Evolutionary conservation across 345 rosid genomes (phyloP), one percentile per base, ranked within the genome.

Genomic region (Arabis hirsuta): DNA sequence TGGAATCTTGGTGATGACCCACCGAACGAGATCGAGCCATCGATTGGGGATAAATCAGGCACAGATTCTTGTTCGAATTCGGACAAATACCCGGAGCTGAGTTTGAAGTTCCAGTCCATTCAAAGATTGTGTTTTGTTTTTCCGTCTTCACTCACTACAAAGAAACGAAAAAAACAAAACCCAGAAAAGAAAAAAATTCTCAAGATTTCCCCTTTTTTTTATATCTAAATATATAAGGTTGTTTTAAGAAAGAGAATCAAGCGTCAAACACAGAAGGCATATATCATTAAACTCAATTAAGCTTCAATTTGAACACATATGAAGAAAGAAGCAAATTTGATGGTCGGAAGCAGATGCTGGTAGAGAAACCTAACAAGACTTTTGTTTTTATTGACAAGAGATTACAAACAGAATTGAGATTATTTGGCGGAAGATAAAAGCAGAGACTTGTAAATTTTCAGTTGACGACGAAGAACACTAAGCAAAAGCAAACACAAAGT

Each of bases 21-120:
- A 76, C 76, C 82, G 47, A 71, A 75, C 75, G 80, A 64, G 70
- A 69, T 80, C 50, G 88, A 78, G 69, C 76, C 85, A 73, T 76
- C 79, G 12, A 68, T 74, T 52, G 71, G 80, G 41, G 83, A 68
- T 44, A 76, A 51, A 66, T 65, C 76, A 29, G 85, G 77, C 45
- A 81, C 63, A 51, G 82, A 62, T 73, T 80, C 89, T 69, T 82
- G 88, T 67, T 81, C 82, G 62, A 83, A 80, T 56, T 81, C 89
- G 62, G 82, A 20, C 62, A 87, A 80, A 74, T 80, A 85, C 80
- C 90, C 85, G 31, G 84, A 73, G 61, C 79, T 72, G 47, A 82
- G 76, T 73, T 83, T 90, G 76, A 79, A 83, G 73, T 85, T 87
- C 97, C 97, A 88, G 69, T 88, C 97, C 97, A 91, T 90, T 81